phyloP scores from a whole-genome alignment of 257 asterid genomes.

The Ophiorrhiza pumila region DNA sequence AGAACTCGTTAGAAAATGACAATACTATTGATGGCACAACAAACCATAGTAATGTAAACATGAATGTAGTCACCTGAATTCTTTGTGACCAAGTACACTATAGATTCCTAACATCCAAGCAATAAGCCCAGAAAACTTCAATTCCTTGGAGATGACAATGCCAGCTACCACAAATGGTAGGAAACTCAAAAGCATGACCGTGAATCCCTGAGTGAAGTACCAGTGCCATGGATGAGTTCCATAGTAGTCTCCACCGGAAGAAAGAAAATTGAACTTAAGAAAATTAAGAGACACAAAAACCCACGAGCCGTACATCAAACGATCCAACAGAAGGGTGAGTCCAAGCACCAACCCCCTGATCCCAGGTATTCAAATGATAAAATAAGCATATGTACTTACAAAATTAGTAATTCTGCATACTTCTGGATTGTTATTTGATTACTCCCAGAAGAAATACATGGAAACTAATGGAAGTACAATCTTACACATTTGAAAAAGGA shows the following conservation, averaged over 20 bases:
- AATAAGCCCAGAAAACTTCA: slow-evolving; percentile 74
- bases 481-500: not conserved
- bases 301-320: slow-evolving; percentile 84
- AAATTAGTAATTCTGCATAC: slow-evolving; percentile 1
- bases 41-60: slow-evolving; percentile 1
- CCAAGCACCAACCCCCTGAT: slow-evolving; percentile 73
- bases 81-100: slow-evolving; percentile 96
- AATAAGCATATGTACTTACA: slow-evolving; percentile 11
- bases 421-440: not conserved
- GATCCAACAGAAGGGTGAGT: slow-evolving; percentile 68
- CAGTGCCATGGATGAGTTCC: slow-evolving; percentile 99
- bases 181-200: slow-evolving; percentile 79
- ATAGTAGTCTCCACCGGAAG: slow-evolving; percentile 96
- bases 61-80: slow-evolving; percentile 64
- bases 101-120: slow-evolving; percentile 87
- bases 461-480: not conserved
- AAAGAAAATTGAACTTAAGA: slow-evolving; percentile 81
- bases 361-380: slow-evolving; percentile 28
- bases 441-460: not conserved
- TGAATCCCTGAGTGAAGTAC: slow-evolving; percentile 97
- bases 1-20: slow-evolving; percentile 33
- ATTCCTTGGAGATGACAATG: slow-evolving; percentile 51
- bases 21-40: slow-evolving; percentile 31
- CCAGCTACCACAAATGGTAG: slow-evolving; percentile 78
- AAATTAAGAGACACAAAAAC: slow-evolving; percentile 85